Percentiles rank a stretch among this genome's conserved stretches.
Evolutionary conservation across 2,329 filamentous ascomycete genomes (phyloP).

Genomic region (Aspergillus hiratsukae): DNA sequence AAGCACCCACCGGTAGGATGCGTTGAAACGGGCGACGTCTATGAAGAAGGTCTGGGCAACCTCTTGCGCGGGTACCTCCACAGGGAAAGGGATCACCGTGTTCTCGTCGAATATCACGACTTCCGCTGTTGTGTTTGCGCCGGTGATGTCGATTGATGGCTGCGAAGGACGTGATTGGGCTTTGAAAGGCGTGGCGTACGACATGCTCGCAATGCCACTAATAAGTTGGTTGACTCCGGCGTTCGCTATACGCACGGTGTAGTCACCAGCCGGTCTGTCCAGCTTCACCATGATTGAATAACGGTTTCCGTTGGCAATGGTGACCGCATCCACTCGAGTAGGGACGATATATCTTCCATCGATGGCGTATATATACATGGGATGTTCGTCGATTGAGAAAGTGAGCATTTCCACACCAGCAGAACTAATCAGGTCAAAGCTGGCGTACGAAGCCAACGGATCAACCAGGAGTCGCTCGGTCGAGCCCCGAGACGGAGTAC

Average conservation of each 20-base stretch:
- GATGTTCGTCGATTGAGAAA: constrained; percentile 41
- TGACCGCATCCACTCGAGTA: constrained; percentile 27
- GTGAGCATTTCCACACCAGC: constrained; percentile 48
- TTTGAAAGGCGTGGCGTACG: constrained; percentile 29
- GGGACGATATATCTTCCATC: constrained; percentile 39
- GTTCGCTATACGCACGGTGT: constrained; percentile 51
- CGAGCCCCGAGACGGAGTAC: constrained; percentile 43
- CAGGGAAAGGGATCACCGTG: constrained; percentile 45
- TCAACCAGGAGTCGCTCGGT: constrained; percentile 42
- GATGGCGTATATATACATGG: constrained; percentile 36
- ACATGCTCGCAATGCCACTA: constrained; percentile 47
- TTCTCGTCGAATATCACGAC: constrained; percentile 45
- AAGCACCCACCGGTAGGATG: constrained; percentile 52
- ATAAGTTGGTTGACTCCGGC: constrained; percentile 51
- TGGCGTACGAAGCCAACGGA: constrained; percentile 41
- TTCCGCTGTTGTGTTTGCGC: constrained; percentile 35
- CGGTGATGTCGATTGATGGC: constrained; percentile 49
- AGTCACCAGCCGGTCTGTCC: constrained; percentile 44
- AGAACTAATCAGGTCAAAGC: constrained; percentile 50
- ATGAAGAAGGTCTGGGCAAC: constrained; percentile 46
- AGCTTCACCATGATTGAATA: constrained; percentile 40
- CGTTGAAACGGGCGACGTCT: constrained; percentile 25
- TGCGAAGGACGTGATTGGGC: constrained; percentile 20
- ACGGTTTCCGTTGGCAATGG: constrained; percentile 28
- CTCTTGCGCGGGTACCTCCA: constrained; percentile 37